Percentiles rank a stretch among this genome's conserved stretches.
These are phyloP conservation scores for Phytophthora agathidicida DNA, from an alignment of 352 stramenopile species.

Conservation along the genomic window DNA sequence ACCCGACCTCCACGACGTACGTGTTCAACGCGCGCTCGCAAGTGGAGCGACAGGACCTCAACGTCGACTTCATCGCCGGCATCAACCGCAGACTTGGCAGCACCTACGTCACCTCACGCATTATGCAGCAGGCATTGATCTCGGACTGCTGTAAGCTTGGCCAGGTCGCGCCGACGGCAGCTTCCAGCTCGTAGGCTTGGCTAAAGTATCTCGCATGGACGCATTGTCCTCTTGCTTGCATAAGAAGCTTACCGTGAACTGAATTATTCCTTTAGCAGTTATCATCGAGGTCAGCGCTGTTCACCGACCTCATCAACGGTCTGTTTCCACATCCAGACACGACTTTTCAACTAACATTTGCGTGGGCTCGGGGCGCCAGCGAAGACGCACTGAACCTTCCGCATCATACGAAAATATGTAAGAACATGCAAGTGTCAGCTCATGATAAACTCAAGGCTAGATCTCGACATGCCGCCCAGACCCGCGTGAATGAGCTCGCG, in stretches of 20 bases:
- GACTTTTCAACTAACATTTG: conserved; percentile 9
- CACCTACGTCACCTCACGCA: conserved; percentile 28
- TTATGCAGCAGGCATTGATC: conserved; percentile 48
- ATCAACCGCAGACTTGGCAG: conserved; percentile 43
- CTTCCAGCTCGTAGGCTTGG: not conserved
- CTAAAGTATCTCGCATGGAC: too few relatives aligned
- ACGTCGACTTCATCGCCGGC: conserved; percentile 62
- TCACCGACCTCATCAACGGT: not conserved
- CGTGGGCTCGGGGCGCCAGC: not conserved
- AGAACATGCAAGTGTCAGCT: not conserved
- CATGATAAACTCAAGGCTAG: conserved; percentile 14
- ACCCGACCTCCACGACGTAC: conserved; percentile 61
- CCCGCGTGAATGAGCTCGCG: conserved; percentile 9
- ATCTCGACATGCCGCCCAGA: not conserved
- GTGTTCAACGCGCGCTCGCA: conserved; percentile 58
- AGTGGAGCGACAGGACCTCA: conserved; percentile 57
- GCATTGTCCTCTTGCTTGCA: too few relatives aligned
- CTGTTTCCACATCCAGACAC: not conserved
- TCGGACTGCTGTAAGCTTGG: conserved; percentile 34
- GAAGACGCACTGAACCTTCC: not conserved
- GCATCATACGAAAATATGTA: not conserved
- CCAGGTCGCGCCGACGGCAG: conserved; percentile 1
- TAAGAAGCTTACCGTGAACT: too few relatives aligned
- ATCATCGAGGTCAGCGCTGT: not conserved
- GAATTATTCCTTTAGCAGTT: conserved; percentile 12